A percentile compares a stretch with the other conserved stretches of the same genome.
Evolutionary conservation across 2,329 filamentous ascomycete species (phyloP).

Genomic region (Berkeleyomyces basicola): DNA sequence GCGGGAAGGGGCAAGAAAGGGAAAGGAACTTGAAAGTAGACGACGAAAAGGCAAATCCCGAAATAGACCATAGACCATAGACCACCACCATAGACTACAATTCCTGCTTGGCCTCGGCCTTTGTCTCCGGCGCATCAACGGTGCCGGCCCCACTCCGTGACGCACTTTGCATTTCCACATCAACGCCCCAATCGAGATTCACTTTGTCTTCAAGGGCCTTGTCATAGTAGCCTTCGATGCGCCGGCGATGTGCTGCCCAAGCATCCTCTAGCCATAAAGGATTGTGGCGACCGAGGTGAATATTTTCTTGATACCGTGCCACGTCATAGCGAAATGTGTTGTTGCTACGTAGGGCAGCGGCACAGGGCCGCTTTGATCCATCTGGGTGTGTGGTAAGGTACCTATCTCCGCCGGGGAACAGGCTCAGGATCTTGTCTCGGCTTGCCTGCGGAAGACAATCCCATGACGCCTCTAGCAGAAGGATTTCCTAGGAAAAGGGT

Average conservation of each 20-base stretch:
- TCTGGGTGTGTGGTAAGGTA: slow-evolving; percentile 24
- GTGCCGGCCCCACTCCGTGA: neutral
- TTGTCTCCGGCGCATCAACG: slow-evolving; percentile 1
- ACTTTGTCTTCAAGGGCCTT: slow-evolving; percentile 29
- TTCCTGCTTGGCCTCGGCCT: neutral
- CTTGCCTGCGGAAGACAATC: neutral
- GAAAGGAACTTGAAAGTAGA: neutral
- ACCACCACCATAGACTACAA: neutral
- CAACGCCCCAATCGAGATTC: slow-evolving; percentile 28
- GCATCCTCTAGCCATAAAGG: slow-evolving; percentile 36
- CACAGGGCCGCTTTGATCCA: slow-evolving; percentile 25
- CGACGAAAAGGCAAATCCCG: neutral
- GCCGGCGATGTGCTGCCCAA: slow-evolving; percentile 33
- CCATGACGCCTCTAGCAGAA: slow-evolving; percentile 8
- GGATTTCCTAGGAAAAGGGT: slow-evolving; percentile 4
- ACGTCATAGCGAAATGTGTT: slow-evolving; percentile 32
- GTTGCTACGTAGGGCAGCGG: slow-evolving; percentile 28
- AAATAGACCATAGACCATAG: neutral
- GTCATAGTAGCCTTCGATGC: slow-evolving; percentile 33
- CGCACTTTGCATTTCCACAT: neutral
- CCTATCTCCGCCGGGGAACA: slow-evolving; percentile 6
- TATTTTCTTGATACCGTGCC: slow-evolving; percentile 28
- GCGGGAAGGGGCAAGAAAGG: neutral
- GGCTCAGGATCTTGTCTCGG: neutral
- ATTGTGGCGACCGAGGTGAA: slow-evolving; percentile 33